Percentiles rank a stretch among this genome's conserved stretches.
Evolutionary conservation across 2,329 filamentous ascomycete genomes (phyloP).

Genomic region (Endoconidiophora laricicola): DNA sequence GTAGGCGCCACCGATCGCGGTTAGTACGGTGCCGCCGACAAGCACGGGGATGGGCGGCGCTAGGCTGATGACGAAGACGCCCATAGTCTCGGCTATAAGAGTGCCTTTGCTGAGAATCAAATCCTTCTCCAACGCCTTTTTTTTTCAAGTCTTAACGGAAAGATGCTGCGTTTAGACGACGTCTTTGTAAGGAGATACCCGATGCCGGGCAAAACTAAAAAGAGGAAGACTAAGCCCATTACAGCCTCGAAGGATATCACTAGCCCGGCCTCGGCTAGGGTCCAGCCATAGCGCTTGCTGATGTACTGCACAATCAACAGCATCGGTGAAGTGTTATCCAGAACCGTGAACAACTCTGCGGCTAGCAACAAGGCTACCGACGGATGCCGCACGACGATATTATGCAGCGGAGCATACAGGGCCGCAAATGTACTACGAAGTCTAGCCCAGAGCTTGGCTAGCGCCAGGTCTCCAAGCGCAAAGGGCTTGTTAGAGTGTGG

Average conservation of each 20-base stretch:
- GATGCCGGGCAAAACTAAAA: conserved; percentile 1
- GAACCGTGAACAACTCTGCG: not conserved
- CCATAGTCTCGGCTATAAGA: conserved; percentile 5
- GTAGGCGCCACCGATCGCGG: conserved; percentile 4
- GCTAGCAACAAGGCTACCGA: conserved; percentile 2
- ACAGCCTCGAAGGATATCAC: conserved; percentile 1
- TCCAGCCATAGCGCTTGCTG: conserved; percentile 16
- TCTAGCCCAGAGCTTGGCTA: too few species aligned
- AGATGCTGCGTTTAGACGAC: too few species aligned
- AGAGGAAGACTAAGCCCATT: not conserved
- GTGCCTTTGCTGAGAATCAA: conserved; percentile 10
- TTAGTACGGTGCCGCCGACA: not conserved
- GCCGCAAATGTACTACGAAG: not conserved
- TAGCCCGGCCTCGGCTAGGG: conserved; percentile 2
- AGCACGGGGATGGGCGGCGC: conserved; percentile 1
- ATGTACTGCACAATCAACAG: conserved; percentile 16
- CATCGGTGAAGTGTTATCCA: not conserved
- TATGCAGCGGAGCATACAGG: not conserved
- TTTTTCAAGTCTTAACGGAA: not conserved
- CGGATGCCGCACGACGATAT: not conserved
- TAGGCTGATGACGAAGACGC: not conserved
- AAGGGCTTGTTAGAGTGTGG: not conserved
- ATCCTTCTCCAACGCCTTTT: not conserved
- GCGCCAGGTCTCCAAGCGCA: too few species aligned
- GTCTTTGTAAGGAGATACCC: not conserved